These are phyloP conservation scores for Amorphotheca resinae DNA, from an alignment of 495 filamentous ascomycete species.

Conservation along the genomic window DNA sequence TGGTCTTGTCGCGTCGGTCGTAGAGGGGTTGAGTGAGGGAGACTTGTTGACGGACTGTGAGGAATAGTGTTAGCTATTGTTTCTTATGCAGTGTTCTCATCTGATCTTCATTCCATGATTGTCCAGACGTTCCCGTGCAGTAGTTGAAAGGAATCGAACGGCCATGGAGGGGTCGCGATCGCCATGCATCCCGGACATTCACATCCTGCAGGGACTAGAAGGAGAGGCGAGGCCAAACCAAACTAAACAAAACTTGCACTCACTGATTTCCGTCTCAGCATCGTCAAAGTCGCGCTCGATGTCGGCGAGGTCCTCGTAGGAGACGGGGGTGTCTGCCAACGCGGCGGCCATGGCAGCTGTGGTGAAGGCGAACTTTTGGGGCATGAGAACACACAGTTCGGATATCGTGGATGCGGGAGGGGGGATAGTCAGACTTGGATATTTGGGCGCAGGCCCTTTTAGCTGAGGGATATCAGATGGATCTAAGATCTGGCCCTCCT, in stretches of 20 bases:
- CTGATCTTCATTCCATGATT: no score
- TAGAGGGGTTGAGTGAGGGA: conserved; percentile 47
- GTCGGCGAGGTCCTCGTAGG: conserved; percentile 44
- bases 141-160: neutral
- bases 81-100: no score
- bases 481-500: no score
- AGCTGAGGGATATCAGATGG: no score
- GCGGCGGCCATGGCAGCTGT: conserved; percentile 29
- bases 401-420: no score
- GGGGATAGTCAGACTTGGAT: no score
- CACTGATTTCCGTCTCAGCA: conserved; percentile 57
- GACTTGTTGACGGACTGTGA: conserved; percentile 44
- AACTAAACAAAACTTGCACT: conserved; percentile 20
- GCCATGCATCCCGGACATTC: no score
- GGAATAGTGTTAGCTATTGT: neutral
- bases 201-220: no score
- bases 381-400: conserved; percentile 7
- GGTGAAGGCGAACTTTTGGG: conserved; percentile 19
- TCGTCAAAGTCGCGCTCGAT: conserved; percentile 62
- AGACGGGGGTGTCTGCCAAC: conserved; percentile 29
- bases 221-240: no score
- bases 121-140: no score
- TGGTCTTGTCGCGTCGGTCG: conserved; percentile 53
- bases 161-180: neutral
- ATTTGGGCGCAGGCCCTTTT: no score